These are phyloP conservation scores for Leishmania guyanensis DNA, from an alignment of 208 protist genomes.

Conservation along the genomic window DNA sequence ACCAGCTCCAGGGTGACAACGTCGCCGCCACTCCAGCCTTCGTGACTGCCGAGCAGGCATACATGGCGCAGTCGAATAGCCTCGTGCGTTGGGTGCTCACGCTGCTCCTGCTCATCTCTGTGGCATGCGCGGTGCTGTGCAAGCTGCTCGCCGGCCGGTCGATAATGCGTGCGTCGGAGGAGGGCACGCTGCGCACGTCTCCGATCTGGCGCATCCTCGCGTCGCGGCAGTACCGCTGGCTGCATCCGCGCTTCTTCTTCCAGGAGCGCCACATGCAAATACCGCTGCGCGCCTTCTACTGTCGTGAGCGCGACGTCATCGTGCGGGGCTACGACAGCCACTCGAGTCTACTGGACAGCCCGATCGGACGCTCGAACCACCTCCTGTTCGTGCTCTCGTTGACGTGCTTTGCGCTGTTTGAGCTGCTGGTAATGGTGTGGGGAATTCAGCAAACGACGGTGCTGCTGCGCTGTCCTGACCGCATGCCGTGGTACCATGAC, in stretches of 20 bases:
- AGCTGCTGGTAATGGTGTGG: slow-evolving; percentile 60
- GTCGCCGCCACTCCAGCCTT: not conserved
- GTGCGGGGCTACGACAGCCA: slow-evolving; percentile 78
- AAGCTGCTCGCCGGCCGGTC: slow-evolving; percentile 47
- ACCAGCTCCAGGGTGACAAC: not conserved
- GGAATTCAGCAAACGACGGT: slow-evolving; percentile 39
- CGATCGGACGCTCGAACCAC: slow-evolving; percentile 70
- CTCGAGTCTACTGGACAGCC: slow-evolving; percentile 67
- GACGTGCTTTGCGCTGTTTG: slow-evolving; percentile 46
- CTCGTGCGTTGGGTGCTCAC: slow-evolving; percentile 35
- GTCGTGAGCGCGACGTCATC: slow-evolving; percentile 65
- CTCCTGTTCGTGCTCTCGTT: slow-evolving; percentile 57
- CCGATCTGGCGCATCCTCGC: slow-evolving; percentile 67
- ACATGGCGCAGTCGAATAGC: slow-evolving; percentile 22
- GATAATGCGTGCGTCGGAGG: slow-evolving; percentile 29
- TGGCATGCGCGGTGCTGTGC: slow-evolving; percentile 36
- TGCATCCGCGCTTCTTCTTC: slow-evolving; percentile 69
- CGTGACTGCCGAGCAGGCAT: slow-evolving; percentile 12
- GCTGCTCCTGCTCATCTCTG: slow-evolving; percentile 32
- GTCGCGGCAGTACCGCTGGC: slow-evolving; percentile 51
- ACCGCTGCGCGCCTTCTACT: slow-evolving; percentile 82
- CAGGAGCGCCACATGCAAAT: slow-evolving; percentile 60
- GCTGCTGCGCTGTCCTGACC: slow-evolving; percentile 22
- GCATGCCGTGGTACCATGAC: slow-evolving; percentile 33
- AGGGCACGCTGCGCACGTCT: slow-evolving; percentile 42